Base-by-base conservation (phyloP, 2,329 filamentous ascomycete genomes). In the Cercospora sp. region DNA sequence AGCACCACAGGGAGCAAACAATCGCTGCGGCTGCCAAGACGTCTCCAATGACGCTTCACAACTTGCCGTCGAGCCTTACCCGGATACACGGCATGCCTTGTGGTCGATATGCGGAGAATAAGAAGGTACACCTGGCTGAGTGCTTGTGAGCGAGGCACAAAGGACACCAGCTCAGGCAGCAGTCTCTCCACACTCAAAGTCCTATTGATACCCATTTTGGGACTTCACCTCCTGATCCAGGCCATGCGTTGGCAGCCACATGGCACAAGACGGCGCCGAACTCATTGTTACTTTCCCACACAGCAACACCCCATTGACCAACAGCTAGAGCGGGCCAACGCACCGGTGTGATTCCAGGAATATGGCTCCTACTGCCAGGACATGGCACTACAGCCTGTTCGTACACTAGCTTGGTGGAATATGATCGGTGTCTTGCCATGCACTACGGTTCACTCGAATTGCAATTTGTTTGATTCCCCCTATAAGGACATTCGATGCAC, bases 161-260 rank as follows among this genome's bases (percentile, higher is more conserved):
- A 51, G 45, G 20, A 8, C 20, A 12, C n/a, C 10, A 12, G 45
- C 45, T 20, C 45, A 5, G 18, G 8, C 45, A 20, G 60, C 60
- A 63, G 61, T 59, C 64, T 64, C 66, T 67, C 58, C 67, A 53
- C 58, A 26, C 30, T 51, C 45, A 9, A 31, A 23, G 18, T 30
- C 58, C 65, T 74, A 74, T 74, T 74, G 72, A 73, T 36, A 59
- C 66, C 72, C 66, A 66, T 23, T 63, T 73, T 40, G 53, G 65
- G 68, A 55, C 36, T 23, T 63, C 31, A 53, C 30, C 30, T 58
- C 55, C 48, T 64, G 53, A 67, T 23, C 53, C 31, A 55, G 57
- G 31, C 66, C 57, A 64, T 57, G 62, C 16, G 31, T 28, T 57
- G 40, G 12, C 59, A 65, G 63, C 63, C 66, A 68, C 61, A 45